Evolutionary conservation across 2,329 filamentous ascomycete species (phyloP), one percentile per base, ranked within the genome.

Genomic region (Trichoderma aggressivum): DNA sequence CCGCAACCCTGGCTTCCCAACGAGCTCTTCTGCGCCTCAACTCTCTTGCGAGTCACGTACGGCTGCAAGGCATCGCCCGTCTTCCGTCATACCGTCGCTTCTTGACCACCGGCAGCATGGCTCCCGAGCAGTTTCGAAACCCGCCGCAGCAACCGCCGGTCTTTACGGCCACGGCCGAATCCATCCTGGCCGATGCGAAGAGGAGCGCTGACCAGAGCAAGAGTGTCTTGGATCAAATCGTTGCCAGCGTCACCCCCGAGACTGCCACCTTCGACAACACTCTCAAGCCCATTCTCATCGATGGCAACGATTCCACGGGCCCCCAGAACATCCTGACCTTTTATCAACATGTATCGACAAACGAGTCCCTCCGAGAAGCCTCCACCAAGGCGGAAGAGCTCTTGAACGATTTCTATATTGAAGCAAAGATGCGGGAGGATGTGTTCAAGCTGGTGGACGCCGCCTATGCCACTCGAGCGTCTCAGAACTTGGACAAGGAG

Each of bases 351-450:
- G 91, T 95, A 4, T 94, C 91, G 21, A 87, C 86, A 0, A 86
- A 93, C 76, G 86, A 87, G 73, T 86, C 85, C 68, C 84, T 96
- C 60, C 88, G 93, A 43, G 89, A 94, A 82, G 92, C 92, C 16
- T 93, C 91, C 3, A 92, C 89, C 73, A 89, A 94, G 78, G 91
- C 92, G 0, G 90, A 94, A 79, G 90, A 91, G 81, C 83, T 93
- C 73, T 88, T 94, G 83, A 89, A 92, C 76, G 91, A 94, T 74
- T 94, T 93, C 77, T 82, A 85, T 69, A 94, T 95, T 74, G 93
- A 96, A 82, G 88, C 89, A 70, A 88, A 86, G 77, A 95, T 95
- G 92, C 88, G 93, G 67, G 91, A 95, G 82, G 93, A 96, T 75
- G 87, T 94, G 72, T 96, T 92, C 84, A 84, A 85, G 76, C 83